A percentile compares a stretch with the other conserved stretches of the same genome.
These are phyloP conservation scores for Zygosaccharomyces bailii DNA, from an alignment of 805 yeast species.

Conservation along the genomic window DNA sequence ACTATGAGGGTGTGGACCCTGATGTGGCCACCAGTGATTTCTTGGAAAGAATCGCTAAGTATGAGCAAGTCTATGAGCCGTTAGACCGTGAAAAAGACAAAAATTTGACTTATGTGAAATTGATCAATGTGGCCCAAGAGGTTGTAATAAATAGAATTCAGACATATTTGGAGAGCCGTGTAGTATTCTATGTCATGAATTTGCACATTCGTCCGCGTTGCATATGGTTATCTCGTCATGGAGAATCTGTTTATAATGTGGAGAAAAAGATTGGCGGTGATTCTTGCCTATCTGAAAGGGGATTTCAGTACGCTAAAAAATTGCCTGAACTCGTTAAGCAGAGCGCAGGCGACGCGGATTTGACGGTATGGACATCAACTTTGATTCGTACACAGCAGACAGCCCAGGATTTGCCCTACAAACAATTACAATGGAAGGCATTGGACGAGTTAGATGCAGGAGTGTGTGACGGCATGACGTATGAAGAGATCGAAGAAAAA, in stretches of 20 bases:
- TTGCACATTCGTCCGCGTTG: slow-evolving; percentile 87
- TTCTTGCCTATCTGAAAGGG: slow-evolving; percentile 78
- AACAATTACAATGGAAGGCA: slow-evolving; percentile 92
- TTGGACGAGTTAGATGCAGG: slow-evolving; percentile 97
- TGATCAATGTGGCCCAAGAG: slow-evolving; percentile 83
- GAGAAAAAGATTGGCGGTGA: slow-evolving; percentile 97
- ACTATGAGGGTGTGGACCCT: slow-evolving; percentile 64
- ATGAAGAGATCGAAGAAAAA: slow-evolving; percentile 78
- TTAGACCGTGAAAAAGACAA: slow-evolving; percentile 56
- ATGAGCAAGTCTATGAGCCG: slow-evolving; percentile 74
- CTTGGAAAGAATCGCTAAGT: slow-evolving; percentile 65
- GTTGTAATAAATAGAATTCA: slow-evolving; percentile 84
- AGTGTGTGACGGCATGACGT: slow-evolving; percentile 94
- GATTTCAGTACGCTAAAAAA: slow-evolving; percentile 75
- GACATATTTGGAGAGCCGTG: slow-evolving; percentile 84
- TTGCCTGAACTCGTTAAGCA: slow-evolving; percentile 72
- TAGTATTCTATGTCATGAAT: slow-evolving; percentile 94
- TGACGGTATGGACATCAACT: slow-evolving; percentile 96
- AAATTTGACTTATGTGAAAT: slow-evolving; percentile 76
- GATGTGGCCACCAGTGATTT: slow-evolving; percentile 73
- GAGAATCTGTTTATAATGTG: slow-evolving; percentile 87
- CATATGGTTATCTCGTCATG: slow-evolving; percentile 94
- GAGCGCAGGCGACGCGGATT: slow-evolving; percentile 53
- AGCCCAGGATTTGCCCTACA: slow-evolving; percentile 74
- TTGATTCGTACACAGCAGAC: slow-evolving; percentile 90